These are phyloP conservation scores for Chimonanthus salicifolius DNA, from an alignment of 164 flowering plant species.

Conservation along the genomic window DNA sequence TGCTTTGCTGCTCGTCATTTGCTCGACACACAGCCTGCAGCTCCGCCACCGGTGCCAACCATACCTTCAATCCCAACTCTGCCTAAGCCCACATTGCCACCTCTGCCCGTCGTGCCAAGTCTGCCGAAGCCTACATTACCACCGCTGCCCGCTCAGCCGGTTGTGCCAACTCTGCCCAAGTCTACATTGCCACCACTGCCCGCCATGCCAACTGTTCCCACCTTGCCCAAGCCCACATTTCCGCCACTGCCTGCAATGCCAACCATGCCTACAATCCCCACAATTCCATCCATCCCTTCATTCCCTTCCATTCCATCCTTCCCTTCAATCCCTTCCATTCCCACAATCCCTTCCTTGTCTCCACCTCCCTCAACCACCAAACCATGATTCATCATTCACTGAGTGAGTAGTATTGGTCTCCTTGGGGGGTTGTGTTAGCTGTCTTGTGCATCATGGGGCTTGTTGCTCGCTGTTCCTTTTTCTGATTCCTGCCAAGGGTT, in stretches of 20 bases:
- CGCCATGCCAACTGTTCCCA: not conserved
- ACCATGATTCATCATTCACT: not conserved
- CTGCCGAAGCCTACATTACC: not conserved
- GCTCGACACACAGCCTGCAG: not conserved
- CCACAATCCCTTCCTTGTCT: not conserved
- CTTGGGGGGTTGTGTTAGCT: not conserved
- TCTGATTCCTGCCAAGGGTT: not conserved
- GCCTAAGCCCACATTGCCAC: not conserved
- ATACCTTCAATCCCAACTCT: not conserved
- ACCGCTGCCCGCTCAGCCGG: not conserved
- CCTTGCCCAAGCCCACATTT: not conserved
- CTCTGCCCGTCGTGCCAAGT: not conserved
- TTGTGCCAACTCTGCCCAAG: not conserved
- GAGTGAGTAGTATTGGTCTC: not conserved
- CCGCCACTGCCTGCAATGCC: slow-evolving; percentile 5
- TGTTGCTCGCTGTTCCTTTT: no score
- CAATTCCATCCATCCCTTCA: not conserved
- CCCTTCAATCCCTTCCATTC: slow-evolving; percentile 8
- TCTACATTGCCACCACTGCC: not conserved
- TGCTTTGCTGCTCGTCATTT: slow-evolving; percentile 2
- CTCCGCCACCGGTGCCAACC: not conserved
- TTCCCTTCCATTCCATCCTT: slow-evolving; percentile 2
- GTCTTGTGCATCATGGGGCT: not conserved
- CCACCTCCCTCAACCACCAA: not conserved
- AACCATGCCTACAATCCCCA: not conserved